phyloP scores from a whole-genome alignment of 306 rosid species.

The Chamaecrista fasciculata region DNA sequence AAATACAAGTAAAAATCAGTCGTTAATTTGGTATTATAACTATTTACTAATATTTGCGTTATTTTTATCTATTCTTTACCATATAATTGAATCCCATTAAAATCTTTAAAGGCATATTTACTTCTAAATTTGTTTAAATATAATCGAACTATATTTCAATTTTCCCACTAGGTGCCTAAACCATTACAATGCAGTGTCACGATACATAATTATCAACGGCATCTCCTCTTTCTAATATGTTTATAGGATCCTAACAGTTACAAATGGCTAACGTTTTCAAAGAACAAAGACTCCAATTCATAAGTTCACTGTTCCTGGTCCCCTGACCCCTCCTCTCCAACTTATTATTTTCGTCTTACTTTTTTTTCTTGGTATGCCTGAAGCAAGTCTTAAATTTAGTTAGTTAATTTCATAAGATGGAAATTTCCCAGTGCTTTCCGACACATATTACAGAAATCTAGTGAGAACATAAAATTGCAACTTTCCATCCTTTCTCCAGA shows the following conservation, averaged over 20 bases:
- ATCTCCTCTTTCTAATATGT: not conserved
- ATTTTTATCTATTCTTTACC: not conserved
- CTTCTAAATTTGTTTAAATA: slow-evolving; percentile 7
- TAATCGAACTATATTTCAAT: not conserved
- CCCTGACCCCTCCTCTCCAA: too few relatives aligned
- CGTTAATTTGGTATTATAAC: not conserved
- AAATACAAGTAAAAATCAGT: not conserved
- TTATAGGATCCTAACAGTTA: not conserved
- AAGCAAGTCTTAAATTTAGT: not conserved
- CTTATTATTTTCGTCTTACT: too few relatives aligned
- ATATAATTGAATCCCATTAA: not conserved
- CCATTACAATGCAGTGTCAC: not conserved
- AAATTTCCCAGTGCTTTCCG: not conserved
- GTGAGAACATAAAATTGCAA: slow-evolving; percentile 9
- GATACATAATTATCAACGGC: not conserved
- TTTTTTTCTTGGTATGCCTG: not conserved
- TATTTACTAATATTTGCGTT: not conserved
- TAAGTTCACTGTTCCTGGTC: too few relatives aligned
- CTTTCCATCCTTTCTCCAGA: not conserved
- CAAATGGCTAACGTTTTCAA: not conserved
- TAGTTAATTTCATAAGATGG: not conserved
- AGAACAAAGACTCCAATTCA: not conserved
- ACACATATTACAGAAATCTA: not conserved
- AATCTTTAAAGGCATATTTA: slow-evolving; percentile 4
- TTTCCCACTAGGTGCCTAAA: not conserved